Evolutionary conservation across 768 basidiomycete genomes (phyloP).

Genomic region (Pleurotus salmoneostramineus): DNA sequence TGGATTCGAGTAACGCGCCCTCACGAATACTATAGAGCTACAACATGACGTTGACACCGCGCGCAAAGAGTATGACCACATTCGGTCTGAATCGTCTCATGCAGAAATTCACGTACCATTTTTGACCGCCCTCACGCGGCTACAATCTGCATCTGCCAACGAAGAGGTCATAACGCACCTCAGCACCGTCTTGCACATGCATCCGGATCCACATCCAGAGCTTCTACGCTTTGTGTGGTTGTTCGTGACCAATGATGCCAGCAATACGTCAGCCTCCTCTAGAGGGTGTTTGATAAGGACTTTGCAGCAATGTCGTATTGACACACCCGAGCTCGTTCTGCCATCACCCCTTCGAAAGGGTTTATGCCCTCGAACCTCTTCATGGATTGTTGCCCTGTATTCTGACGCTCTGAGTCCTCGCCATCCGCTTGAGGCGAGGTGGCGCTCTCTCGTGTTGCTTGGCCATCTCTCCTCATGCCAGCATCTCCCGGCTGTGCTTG

Average conservation of each 20-base stretch:
- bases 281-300: conserved; percentile 31
- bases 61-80: conserved; percentile 33
- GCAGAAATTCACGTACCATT: conserved; percentile 46
- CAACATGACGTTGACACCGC: conserved; percentile 20
- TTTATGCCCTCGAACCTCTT: too few species aligned
- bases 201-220: conserved; percentile 26
- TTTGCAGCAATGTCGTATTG: conserved; percentile 27
- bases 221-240: conserved; percentile 40
- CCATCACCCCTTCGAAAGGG: too few species aligned
- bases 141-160: conserved; percentile 20
- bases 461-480: conserved; percentile 22
- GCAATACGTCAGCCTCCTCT: conserved; percentile 17
- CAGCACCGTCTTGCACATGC: conserved; percentile 28
- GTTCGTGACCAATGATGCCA: conserved; percentile 25
- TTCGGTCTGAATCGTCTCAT: conserved; percentile 30
- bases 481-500: not conserved
- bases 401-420: conserved; percentile 24
- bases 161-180: conserved; percentile 30
- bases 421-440: conserved; percentile 28
- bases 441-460: conserved; percentile 38
- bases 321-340: too few species aligned
- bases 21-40: not conserved
- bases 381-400: not conserved
- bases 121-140: conserved; percentile 33
- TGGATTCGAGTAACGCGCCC: too few species aligned